Percentiles rank a stretch among this genome's conserved stretches.
phyloP scores from a whole-genome alignment of 2,329 filamentous ascomycete species.

The Didymella sp. region DNA sequence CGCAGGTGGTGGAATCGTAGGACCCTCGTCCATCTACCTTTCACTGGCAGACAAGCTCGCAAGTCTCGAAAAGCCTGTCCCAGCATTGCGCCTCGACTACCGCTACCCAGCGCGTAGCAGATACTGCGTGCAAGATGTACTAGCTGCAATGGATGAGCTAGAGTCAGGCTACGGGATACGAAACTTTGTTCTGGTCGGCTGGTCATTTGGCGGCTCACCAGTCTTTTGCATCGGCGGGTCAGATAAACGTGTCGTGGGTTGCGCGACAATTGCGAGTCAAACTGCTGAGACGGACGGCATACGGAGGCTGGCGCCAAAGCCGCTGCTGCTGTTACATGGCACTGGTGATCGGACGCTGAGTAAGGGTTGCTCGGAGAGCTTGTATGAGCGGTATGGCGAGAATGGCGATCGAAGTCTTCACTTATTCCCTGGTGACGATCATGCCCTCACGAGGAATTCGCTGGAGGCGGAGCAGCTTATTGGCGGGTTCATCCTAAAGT shows the following conservation, averaged over 20 bases:
- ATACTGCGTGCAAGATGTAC: constrained; percentile 49
- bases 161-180: neutral
- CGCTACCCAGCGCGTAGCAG: constrained; percentile 45
- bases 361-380: constrained; percentile 42
- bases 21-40: constrained; percentile 52
- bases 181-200: neutral
- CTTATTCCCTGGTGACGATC: constrained; percentile 53
- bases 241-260: neutral
- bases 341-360: constrained; percentile 49
- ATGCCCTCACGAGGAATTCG: constrained; percentile 51
- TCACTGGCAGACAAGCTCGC: constrained; percentile 53
- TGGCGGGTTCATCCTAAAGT: constrained; percentile 49
- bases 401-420: constrained; percentile 43
- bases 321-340: constrained; percentile 39
- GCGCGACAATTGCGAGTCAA: constrained; percentile 2
- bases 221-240: neutral
- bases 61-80: constrained; percentile 47
- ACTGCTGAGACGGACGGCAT: neutral
- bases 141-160: constrained; percentile 47
- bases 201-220: neutral
- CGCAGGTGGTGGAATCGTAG: constrained; percentile 50
- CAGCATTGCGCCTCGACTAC: constrained; percentile 53
- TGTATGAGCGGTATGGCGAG: constrained; percentile 49
- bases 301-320: neutral
- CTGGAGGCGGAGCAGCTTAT: constrained; percentile 50